Evolutionary conservation across 2,329 filamentous ascomycete genomes (phyloP), one percentile per base, ranked within the genome.

Genomic region (Botrytis hyacinthi): DNA sequence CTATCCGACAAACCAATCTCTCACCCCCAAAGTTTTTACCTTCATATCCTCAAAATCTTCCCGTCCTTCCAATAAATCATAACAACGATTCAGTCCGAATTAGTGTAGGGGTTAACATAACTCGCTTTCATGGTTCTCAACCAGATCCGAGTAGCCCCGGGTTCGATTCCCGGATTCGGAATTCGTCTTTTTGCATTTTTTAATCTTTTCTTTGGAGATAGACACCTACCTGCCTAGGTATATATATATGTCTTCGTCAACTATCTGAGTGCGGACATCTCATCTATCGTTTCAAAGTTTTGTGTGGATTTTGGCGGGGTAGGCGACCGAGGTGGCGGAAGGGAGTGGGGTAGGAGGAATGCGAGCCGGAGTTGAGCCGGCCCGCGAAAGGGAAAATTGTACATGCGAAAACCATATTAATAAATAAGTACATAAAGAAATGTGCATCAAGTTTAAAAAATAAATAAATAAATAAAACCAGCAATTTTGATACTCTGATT

Each of bases 151-250:
- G 40, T 42, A 70, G 59, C 44, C 59, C 59, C 57, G 44, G 69
- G 69, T 71, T 71, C 69, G 69, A 71, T 71, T 71, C 69, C 69
- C 69, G 69, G 69, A 71, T 71, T 71, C 69, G 69, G 69, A 71
- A 71, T 4, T 4, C 1, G 8, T 14, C 0, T 61, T 62, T 62
- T 62, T 62, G 22, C 8, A 26, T 26, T 35, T 65, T 14, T 16
- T 9, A 8, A 37, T 12, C 4, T 14, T 14, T 26, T 2, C 12
- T 40, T 51, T 51, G 16, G 42, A 18, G 42, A 48, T 26, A 12
- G 46, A 37, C 9, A 37, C 9, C 35, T 37, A 37, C 1, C 35
- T 37, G 9, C 35, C 35, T 37, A 37, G 35, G 35, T 37, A 37
- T 37, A 8, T 9, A 37, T 37, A 9, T 37, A 37, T 37, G 37